These are phyloP conservation scores for Neopestalotiopsis sp. DNA, from an alignment of 2,329 filamentous ascomycete species.

Conservation along the genomic window DNA sequence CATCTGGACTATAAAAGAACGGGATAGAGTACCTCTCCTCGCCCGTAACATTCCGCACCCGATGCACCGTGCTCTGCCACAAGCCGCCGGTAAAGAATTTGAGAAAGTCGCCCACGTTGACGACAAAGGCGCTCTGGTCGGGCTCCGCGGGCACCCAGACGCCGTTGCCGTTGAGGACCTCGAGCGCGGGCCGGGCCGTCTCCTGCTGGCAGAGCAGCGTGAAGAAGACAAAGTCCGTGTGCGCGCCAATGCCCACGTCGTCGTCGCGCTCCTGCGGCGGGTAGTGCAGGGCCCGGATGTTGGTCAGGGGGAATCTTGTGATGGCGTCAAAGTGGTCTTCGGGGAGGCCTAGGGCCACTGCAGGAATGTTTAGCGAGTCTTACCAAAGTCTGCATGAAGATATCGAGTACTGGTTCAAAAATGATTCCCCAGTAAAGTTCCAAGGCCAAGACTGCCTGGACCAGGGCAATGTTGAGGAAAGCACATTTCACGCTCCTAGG, in stretches of 20 bases:
- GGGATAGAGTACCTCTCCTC: constrained; percentile 20
- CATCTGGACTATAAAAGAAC: constrained; percentile 20
- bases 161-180: constrained; percentile 18
- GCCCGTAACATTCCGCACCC: constrained; percentile 17
- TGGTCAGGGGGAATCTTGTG: constrained; percentile 15
- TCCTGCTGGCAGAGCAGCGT: constrained; percentile 18
- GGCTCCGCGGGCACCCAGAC: constrained; percentile 16
- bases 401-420: background rate
- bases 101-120: constrained; percentile 20
- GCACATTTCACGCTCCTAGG: background rate
- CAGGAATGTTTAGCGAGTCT: background rate
- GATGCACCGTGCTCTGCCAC: constrained; percentile 18
- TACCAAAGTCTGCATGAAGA: background rate
- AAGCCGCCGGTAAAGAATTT: constrained; percentile 15
- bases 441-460: background rate
- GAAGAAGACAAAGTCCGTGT: constrained; percentile 19
- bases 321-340: constrained; percentile 17
- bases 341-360: constrained; percentile 13
- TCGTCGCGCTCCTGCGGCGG: constrained; percentile 15
- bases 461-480: background rate
- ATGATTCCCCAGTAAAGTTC: background rate
- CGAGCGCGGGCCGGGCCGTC: constrained; percentile 15
- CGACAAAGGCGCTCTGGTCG: constrained; percentile 13
- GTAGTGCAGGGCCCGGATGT: constrained; percentile 19
- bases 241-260: constrained; percentile 19